phyloP scores from a whole-genome alignment of 768 basidiomycete species.

The Mycena metata region DNA sequence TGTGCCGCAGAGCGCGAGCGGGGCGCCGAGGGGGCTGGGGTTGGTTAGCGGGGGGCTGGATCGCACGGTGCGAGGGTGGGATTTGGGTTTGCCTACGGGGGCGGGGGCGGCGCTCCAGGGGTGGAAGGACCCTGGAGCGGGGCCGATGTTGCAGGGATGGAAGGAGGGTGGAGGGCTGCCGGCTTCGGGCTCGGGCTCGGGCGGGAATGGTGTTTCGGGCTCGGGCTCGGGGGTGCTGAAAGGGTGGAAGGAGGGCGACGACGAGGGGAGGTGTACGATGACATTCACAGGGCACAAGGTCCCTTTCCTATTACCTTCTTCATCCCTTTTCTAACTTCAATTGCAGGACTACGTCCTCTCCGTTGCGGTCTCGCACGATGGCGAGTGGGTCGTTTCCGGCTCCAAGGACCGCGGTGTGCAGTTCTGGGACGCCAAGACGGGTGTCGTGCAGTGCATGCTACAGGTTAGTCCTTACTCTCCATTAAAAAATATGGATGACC shows the following conservation, averaged over 20 bases:
- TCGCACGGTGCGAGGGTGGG: constrained; percentile 66
- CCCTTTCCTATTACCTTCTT: constrained; percentile 46
- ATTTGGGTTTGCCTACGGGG: constrained; percentile 19
- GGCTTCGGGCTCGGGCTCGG: constrained; percentile 2
- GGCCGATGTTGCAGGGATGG: constrained; percentile 73
- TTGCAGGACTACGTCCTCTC: constrained; percentile 73
- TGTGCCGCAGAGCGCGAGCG: constrained; percentile 68
- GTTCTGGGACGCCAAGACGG: constrained; percentile 75
- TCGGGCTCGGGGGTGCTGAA: constrained; percentile 16
- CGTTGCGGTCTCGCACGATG: constrained; percentile 83
- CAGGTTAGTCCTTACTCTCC: constrained; percentile 50
- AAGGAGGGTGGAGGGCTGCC: constrained; percentile 67
- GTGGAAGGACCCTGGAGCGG: constrained; percentile 46
- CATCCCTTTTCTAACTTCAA: constrained; percentile 30
- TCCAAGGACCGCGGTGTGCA: constrained; percentile 85
- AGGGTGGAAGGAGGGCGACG: constrained; percentile 69
- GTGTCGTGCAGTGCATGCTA: constrained; percentile 80
- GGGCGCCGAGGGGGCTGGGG: constrained; percentile 54
- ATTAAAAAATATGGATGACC: neutral
- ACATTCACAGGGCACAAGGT: constrained; percentile 94
- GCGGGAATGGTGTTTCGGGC: neutral
- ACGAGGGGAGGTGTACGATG: constrained; percentile 72
- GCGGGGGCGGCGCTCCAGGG: constrained; percentile 30
- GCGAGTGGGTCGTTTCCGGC: constrained; percentile 86
- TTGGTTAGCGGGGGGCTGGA: constrained; percentile 48